phyloP scores from a whole-genome alignment of 306 rosid genomes.

The Vachellia pachyceras region DNA sequence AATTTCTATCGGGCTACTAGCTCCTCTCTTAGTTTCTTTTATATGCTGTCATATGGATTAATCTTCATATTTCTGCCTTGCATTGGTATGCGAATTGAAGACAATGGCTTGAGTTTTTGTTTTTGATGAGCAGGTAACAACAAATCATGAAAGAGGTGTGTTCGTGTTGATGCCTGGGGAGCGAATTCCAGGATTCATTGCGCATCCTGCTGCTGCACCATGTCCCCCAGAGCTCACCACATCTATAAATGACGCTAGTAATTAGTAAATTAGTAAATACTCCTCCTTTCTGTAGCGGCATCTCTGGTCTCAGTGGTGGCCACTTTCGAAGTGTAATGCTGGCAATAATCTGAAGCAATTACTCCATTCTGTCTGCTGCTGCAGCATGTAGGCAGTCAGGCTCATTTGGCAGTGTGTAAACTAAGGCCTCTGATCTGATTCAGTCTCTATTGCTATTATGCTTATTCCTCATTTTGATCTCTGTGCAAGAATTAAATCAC shows the following conservation, averaged over 20 bases:
- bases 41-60: no score
- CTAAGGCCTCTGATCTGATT: background rate
- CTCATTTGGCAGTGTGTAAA: background rate
- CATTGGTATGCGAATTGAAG: background rate
- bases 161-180: slow-evolving; percentile 84
- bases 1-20: background rate
- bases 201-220: slow-evolving; percentile 58
- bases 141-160: slow-evolving; percentile 55
- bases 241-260: background rate
- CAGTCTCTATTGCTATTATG: background rate
- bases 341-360: background rate
- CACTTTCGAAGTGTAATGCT: background rate
- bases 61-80: no score
- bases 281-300: background rate
- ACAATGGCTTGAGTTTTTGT: background rate
- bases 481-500: background rate
- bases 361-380: slow-evolving; percentile 1
- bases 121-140: slow-evolving; percentile 49
- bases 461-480: background rate
- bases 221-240: slow-evolving; percentile 24
- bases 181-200: slow-evolving; percentile 68
- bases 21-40: background rate
- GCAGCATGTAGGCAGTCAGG: slow-evolving; percentile 5
- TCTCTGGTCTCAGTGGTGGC: background rate
- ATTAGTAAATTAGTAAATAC: background rate